Percentiles rank a stretch among this genome's conserved stretches.
phyloP scores from a whole-genome alignment of 495 filamentous ascomycete genomes.

The Tuber umbilicatum region DNA sequence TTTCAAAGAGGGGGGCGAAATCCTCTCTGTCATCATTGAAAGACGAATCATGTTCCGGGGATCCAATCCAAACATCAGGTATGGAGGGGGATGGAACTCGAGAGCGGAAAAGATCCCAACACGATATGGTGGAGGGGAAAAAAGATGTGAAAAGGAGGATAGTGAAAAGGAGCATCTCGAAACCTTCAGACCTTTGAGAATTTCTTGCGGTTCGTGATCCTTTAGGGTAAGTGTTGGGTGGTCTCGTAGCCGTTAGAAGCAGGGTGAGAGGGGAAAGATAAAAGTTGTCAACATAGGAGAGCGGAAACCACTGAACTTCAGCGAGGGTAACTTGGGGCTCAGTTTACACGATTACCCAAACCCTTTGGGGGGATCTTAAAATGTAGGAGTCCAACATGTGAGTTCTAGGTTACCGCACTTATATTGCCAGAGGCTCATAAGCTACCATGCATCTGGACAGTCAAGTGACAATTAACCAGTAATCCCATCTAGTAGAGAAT shows the following conservation, averaged over 20 bases:
- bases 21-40: not conserved
- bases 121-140: not conserved
- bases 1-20: slow-evolving; percentile 15
- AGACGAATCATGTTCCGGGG: not conserved
- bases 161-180: not conserved
- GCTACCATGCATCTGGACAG: not conserved
- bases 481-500: not conserved
- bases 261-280: not conserved
- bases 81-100: not conserved
- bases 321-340: not conserved
- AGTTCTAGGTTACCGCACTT: not conserved
- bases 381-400: not conserved
- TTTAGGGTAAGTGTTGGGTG: not conserved
- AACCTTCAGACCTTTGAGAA: not conserved
- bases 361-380: not conserved
- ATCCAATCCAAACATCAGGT: not conserved
- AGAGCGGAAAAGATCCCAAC: not conserved
- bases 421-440: not conserved
- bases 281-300: not conserved
- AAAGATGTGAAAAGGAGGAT: not conserved
- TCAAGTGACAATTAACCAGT: not conserved
- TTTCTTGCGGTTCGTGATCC: not conserved
- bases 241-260: not conserved
- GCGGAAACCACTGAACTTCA: not conserved
- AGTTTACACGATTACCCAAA: not conserved